Base-by-base conservation (phyloP, 768 basidiomycete genomes). In the Mycena filopes region DNA sequence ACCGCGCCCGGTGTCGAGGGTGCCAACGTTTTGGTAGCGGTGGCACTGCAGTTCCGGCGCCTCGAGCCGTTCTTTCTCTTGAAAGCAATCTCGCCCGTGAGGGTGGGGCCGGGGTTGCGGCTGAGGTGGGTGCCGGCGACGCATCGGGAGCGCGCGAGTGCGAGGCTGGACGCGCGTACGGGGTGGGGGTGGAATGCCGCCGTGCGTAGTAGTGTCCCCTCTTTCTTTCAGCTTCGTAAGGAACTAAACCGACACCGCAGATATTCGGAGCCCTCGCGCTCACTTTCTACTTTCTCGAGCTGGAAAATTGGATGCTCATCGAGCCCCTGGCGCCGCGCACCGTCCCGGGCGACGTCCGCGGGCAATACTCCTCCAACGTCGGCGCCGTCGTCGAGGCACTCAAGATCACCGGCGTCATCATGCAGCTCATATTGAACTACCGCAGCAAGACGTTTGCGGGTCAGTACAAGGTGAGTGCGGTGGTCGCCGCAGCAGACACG, bases 371-470 rank as follows among this genome's bases (percentile, higher is more conserved):
- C n/a, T n/a, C n/a, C n/a, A n/a, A n/a, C n/a, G 13, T 29, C 4
- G 9, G 9, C 38, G 15, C 25, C 15, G 18, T 50, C 15, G 36
- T 20, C 18, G 21, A 40, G 1, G 38, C 59, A n/a, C 45, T 60
- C 7, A 41, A 23, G 26, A 45, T 51, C 40, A 18, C 21, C 8
- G 59, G 59, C 16, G 10, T 12, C 5, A 33, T 51, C 25, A 28
- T 60, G 40, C 59, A 60, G 40, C 38, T 60, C 13, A 51, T 60
- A 11, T 16, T 60, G 10, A 60, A 60, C 48, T 31, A n/a, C 16
- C 59, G 59, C 25, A n/a, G 28, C 2, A 16, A 33, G 59, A 40
- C 51, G 40, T 60, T 60, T 16, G 38, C 48, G 40, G 59, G 59
- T 13, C 25, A n/a, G 8, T 60, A 60, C 29, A 51, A 60, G 23